phyloP scores from a whole-genome alignment of 768 basidiomycete genomes.

The Boletus rubropictus region DNA sequence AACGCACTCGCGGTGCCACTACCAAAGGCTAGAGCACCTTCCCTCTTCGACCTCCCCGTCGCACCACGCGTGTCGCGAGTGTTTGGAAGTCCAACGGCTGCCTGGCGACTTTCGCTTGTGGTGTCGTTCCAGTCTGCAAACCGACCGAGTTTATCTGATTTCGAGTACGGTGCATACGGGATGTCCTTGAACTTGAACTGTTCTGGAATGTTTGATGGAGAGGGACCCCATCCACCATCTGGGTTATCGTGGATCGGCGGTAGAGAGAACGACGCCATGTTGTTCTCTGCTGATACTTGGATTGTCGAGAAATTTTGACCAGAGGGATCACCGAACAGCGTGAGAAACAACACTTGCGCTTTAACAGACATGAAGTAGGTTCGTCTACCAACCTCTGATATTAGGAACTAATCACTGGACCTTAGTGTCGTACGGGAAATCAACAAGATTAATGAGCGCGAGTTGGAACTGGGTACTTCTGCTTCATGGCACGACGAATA shows the following conservation, averaged over 20 bases:
- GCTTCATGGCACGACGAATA: constrained; percentile 97
- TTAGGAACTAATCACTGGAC: constrained; percentile 8
- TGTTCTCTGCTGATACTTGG: constrained; percentile 7
- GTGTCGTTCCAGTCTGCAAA: constrained; percentile 97
- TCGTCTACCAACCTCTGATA: neutral
- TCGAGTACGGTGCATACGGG: constrained; percentile 97
- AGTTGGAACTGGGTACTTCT: constrained; percentile 70
- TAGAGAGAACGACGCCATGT: constrained; percentile 77
- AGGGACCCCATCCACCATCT: constrained; percentile 90
- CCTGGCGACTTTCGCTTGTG: constrained; percentile 56
- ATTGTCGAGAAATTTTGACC: constrained; percentile 20
- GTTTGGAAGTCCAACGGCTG: constrained; percentile 43
- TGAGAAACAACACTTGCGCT: constrained; percentile 19
- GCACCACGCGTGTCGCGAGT: constrained; percentile 47
- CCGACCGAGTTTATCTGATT: constrained; percentile 95
- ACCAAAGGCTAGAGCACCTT: constrained; percentile 81
- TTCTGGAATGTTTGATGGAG: constrained; percentile 75
- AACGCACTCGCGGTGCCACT: constrained; percentile 89
- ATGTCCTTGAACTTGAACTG: constrained; percentile 98
- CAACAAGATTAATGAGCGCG: constrained; percentile 84
- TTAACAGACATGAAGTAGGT: constrained; percentile 65
- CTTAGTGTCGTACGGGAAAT: constrained; percentile 89
- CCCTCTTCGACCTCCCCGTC: constrained; percentile 56
- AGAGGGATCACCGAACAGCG: constrained; percentile 4
- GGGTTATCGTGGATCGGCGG: constrained; percentile 88